Percentiles rank a stretch among this genome's conserved stretches.
These are phyloP conservation scores for Botryobasidium botryosum DNA, from an alignment of 768 basidiomycete species.

Conservation along the genomic window DNA sequence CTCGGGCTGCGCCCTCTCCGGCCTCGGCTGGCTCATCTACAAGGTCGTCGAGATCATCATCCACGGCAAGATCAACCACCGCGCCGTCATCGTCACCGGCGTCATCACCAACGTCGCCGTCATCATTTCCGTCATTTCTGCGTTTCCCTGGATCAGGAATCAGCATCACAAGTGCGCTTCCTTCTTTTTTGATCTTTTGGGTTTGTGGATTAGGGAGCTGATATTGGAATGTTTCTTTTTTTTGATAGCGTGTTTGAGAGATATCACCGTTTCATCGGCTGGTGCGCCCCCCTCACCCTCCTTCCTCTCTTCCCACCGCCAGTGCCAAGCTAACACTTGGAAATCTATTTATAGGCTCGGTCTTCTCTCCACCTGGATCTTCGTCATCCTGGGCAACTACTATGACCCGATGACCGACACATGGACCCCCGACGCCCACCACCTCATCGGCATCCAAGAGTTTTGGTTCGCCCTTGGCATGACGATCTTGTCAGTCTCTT, in stretches of 20 bases:
- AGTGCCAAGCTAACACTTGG: constrained; percentile 28
- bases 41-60: constrained; percentile 42
- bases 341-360: constrained; percentile 5
- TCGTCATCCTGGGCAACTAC: constrained; percentile 48
- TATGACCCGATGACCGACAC: constrained; percentile 37
- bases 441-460: constrained; percentile 49
- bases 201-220: not conserved
- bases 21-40: constrained; percentile 44
- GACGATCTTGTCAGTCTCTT: constrained; percentile 43
- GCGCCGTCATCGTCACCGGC: constrained; percentile 43
- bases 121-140: constrained; percentile 41
- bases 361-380: constrained; percentile 33
- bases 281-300: constrained; percentile 22
- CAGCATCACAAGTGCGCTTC: constrained; percentile 56
- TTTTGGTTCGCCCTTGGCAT: constrained; percentile 64
- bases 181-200: not conserved
- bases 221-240: constrained; percentile 3
- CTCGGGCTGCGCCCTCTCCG: constrained; percentile 55
- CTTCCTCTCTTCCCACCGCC: too few relatives aligned
- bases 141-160: constrained; percentile 67
- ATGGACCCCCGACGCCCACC: constrained; percentile 39
- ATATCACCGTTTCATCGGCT: constrained; percentile 64
- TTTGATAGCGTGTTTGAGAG: constrained; percentile 51
- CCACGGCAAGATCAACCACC: constrained; percentile 31
- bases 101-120: constrained; percentile 40